These are phyloP conservation scores for Cucurbita moschata DNA, from an alignment of 306 rosid species.

Conservation along the genomic window DNA sequence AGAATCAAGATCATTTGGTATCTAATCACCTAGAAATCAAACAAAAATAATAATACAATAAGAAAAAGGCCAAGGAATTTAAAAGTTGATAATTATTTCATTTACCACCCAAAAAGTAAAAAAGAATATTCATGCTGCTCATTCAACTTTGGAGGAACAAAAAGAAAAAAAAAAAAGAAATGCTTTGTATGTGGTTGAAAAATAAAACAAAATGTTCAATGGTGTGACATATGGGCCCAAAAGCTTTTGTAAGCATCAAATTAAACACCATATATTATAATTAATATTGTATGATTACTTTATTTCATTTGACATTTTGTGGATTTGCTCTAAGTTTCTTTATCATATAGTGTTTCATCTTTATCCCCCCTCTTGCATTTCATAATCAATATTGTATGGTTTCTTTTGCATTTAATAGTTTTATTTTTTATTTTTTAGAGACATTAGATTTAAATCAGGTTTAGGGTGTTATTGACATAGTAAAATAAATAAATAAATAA, in stretches of 20 bases:
- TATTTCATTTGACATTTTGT: slow-evolving; percentile 2
- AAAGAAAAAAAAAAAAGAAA: background rate
- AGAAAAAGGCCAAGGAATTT: background rate
- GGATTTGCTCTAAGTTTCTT: background rate
- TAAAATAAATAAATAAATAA: too few species aligned
- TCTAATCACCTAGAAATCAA: too few species aligned
- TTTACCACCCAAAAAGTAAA: background rate
- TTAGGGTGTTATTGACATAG: too few species aligned
- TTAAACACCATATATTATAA: background rate
- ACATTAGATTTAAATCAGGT: too few species aligned
- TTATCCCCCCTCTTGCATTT: background rate
- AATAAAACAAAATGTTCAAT: background rate
- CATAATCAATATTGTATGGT: background rate
- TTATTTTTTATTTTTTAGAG: too few species aligned
- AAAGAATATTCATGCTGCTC: slow-evolving; percentile 2
- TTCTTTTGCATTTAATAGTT: too few species aligned
- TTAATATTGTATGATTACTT: background rate
- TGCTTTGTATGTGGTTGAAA: background rate
- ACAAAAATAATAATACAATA: too few species aligned
- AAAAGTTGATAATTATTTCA: slow-evolving; percentile 3
- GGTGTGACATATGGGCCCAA: background rate
- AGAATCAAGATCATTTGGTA: too few species aligned
- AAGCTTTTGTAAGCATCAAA: background rate
- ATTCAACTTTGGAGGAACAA: background rate
- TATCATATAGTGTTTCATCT: background rate